Evolutionary conservation across 2,329 filamentous ascomycete species (phyloP).

Genomic region (Pseudogymnoascus sp.): DNA sequence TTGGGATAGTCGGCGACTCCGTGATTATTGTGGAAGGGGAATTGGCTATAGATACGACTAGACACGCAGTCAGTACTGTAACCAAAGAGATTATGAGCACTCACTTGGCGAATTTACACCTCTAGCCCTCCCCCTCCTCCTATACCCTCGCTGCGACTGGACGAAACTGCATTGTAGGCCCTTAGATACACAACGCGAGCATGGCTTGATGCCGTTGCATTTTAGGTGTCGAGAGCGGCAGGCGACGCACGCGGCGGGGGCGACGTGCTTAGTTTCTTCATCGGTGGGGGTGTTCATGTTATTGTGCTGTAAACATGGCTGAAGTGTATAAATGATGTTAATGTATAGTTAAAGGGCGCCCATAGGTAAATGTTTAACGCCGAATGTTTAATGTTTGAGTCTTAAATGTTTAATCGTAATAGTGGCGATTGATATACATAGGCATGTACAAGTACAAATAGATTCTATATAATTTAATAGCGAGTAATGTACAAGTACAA

Average conservation of each 20-base stretch:
- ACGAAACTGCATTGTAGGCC: slow-evolving; percentile 63
- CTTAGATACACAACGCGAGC: slow-evolving; percentile 56
- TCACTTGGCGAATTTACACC: background rate
- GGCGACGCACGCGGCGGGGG: slow-evolving; percentile 21
- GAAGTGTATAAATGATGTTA: background rate
- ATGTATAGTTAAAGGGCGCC: background rate
- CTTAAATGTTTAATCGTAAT: background rate
- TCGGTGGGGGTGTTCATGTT: background rate
- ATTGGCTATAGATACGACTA: background rate
- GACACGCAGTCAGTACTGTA: background rate
- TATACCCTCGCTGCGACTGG: slow-evolving; percentile 68
- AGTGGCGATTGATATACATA: background rate
- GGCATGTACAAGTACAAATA: background rate
- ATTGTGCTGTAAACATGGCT: background rate
- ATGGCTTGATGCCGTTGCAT: slow-evolving; percentile 65
- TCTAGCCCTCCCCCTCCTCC: slow-evolving; percentile 27
- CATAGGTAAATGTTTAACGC: no score
- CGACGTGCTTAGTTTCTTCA: background rate
- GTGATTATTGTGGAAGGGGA: background rate
- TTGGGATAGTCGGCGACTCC: background rate
- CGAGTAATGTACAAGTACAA: background rate
- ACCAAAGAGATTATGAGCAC: background rate
- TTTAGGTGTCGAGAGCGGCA: slow-evolving; percentile 56
- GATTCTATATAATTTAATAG: background rate
- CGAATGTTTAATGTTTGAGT: no score